phyloP scores from a whole-genome alignment of 306 rosid genomes.

The Dicorynia guianensis region DNA sequence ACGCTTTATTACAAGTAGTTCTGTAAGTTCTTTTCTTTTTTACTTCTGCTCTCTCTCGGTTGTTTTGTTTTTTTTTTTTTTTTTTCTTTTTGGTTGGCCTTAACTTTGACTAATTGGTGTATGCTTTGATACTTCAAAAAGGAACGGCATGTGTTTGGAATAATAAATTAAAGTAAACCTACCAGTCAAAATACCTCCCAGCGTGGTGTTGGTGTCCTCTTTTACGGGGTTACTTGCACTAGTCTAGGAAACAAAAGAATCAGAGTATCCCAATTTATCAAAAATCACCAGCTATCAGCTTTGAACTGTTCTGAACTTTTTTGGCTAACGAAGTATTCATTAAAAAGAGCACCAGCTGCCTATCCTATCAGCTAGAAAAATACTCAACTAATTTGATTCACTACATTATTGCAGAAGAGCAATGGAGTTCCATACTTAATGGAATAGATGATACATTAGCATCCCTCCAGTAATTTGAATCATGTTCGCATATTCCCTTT shows the following conservation, averaged over 20 bases:
- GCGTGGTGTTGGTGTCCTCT: neutral
- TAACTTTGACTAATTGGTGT: constrained; percentile 18
- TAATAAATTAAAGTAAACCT: constrained; percentile 39
- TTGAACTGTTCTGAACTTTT: no score
- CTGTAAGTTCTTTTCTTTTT: neutral
- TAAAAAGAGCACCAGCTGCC: no score
- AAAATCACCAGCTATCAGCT: neutral
- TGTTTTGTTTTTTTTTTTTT: no score
- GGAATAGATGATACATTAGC: neutral
- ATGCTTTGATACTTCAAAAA: constrained; percentile 19
- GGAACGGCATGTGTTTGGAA: neutral
- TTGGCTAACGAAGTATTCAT: no score
- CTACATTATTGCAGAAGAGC: no score
- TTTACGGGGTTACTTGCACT: neutral
- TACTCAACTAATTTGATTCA: no score
- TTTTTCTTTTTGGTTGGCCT: no score
- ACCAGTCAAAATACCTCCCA: constrained; percentile 52
- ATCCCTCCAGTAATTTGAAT: neutral
- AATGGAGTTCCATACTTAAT: neutral
- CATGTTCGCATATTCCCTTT: neutral
- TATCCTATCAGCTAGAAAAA: no score
- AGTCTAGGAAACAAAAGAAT: constrained; percentile 23
- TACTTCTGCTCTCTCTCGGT: no score
- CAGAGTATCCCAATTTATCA: constrained; percentile 17
- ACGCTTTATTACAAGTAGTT: neutral